Conservation (phyloP, 441 rosid species). For the Geranium incanum region DNA sequence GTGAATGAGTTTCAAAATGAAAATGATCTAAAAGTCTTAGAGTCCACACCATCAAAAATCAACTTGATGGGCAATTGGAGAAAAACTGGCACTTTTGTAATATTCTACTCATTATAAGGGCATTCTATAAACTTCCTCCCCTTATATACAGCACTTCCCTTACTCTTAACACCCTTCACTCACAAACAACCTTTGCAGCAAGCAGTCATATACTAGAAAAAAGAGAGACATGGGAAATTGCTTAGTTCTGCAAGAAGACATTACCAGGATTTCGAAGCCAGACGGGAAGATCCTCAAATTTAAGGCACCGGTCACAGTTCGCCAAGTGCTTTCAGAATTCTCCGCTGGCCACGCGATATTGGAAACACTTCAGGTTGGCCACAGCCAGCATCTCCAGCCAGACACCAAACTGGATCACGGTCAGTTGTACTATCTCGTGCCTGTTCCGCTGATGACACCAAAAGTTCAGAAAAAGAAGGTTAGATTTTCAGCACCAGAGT, state of each 20-base stretch:
- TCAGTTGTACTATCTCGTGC: constrained; percentile 48
- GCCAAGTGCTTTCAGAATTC: constrained; percentile 52
- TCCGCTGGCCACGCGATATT: constrained; percentile 45
- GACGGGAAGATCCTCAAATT: constrained; percentile 72
- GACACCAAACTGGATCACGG: constrained; percentile 46
- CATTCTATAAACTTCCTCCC: not conserved
- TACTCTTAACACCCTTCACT: not conserved
- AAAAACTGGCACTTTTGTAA: not conserved
- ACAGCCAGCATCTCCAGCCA: constrained; percentile 39
- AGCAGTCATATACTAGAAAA: not conserved
- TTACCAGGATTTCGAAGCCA: constrained; percentile 47
- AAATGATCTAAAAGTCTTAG: not conserved
- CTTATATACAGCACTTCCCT: not conserved
- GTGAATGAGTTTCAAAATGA: not conserved
- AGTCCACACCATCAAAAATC: not conserved
- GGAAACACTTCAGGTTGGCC: constrained; percentile 31
- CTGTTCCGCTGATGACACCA: constrained; percentile 29
- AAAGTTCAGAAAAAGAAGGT: constrained; percentile 37
- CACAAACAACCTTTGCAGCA: not conserved
- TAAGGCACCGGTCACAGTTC: constrained; percentile 49
- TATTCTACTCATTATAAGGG: not conserved
- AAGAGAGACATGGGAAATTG: constrained; percentile 62
- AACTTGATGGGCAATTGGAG: not conserved
- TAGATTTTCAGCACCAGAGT: constrained; percentile 45
- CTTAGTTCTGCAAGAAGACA: constrained; percentile 42